Evolutionary conservation across 1,284 basidiomycete species (phyloP).

Genomic region (Cryptococcus hybrid): DNA sequence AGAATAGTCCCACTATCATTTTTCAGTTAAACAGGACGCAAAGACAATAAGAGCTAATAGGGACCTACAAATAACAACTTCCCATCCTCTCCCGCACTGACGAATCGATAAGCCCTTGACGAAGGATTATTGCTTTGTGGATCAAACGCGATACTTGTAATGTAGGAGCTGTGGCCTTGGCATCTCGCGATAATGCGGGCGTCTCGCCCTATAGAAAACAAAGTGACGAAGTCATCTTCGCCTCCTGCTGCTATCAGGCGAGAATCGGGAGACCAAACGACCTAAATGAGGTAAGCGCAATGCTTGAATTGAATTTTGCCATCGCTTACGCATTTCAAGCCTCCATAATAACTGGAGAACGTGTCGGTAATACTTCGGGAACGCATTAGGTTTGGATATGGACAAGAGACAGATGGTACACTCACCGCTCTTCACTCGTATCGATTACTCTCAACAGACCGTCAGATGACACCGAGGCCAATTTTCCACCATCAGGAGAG

Average conservation of each 20-base stretch:
- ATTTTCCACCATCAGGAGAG: conserved; percentile 81
- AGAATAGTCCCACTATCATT: conserved; percentile 83
- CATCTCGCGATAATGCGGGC: conserved; percentile 91
- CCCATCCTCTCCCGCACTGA: conserved; percentile 91
- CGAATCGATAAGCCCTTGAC: conserved; percentile 77
- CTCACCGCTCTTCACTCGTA: conserved; percentile 75
- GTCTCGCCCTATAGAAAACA: conserved; percentile 84
- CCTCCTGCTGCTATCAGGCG: conserved; percentile 88
- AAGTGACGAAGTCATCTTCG: conserved; percentile 88
- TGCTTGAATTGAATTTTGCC: neutral
- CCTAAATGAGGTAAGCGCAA: conserved; percentile 23
- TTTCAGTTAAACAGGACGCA: neutral
- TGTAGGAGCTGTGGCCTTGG: conserved; percentile 94
- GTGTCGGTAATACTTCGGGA: conserved; percentile 71
- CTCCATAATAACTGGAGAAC: conserved; percentile 88
- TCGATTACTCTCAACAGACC: conserved; percentile 85
- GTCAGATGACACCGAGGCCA: conserved; percentile 83
- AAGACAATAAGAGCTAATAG: neutral
- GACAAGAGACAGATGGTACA: conserved; percentile 11
- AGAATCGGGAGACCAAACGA: conserved; percentile 93
- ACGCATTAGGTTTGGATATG: neutral
- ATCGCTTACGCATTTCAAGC: conserved; percentile 63
- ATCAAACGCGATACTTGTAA: conserved; percentile 87
- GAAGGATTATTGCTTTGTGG: conserved; percentile 70
- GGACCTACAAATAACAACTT: conserved; percentile 73